Percentiles rank a stretch among this genome's conserved stretches.
phyloP scores from a whole-genome alignment of 306 rosid genomes.

The Carpinus viminea region DNA sequence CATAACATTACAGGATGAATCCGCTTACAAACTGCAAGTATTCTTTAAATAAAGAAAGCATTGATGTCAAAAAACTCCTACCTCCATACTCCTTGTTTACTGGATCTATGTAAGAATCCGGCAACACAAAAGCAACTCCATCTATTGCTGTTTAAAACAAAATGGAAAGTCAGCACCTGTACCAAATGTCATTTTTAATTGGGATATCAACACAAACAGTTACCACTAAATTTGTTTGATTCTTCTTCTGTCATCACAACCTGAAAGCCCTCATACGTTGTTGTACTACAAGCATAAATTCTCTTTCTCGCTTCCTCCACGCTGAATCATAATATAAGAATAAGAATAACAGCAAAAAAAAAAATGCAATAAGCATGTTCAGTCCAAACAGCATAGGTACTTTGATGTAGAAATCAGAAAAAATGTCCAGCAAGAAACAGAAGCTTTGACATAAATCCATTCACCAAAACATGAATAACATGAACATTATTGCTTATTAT shows the following conservation, averaged over 20 bases:
- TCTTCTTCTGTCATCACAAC: slow-evolving; percentile 78
- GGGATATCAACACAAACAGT: background rate
- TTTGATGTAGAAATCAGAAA: background rate
- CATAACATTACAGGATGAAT: slow-evolving; percentile 7
- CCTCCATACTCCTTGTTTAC: slow-evolving; percentile 91
- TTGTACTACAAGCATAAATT: slow-evolving; percentile 91
- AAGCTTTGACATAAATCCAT: background rate
- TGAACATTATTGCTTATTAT: background rate
- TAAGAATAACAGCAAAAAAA: background rate
- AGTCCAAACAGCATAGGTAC: background rate
- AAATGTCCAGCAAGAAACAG: background rate
- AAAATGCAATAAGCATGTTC: background rate
- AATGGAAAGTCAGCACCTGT: background rate
- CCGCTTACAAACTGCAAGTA: slow-evolving; percentile 3
- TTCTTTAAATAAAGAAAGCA: background rate
- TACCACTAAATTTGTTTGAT: slow-evolving; percentile 76
- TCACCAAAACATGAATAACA: background rate
- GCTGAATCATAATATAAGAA: slow-evolving; percentile 37
- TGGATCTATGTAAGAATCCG: slow-evolving; percentile 82
- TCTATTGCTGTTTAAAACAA: slow-evolving; percentile 51
- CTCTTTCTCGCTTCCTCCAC: slow-evolving; percentile 84
- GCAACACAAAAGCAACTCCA: slow-evolving; percentile 77
- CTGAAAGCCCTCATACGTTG: slow-evolving; percentile 81
- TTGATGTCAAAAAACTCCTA: slow-evolving; percentile 8
- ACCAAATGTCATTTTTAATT: slow-evolving; percentile 8